These are phyloP conservation scores for Isabelozyma rhagii DNA, from an alignment of 805 yeast genomes.

Conservation along the genomic window DNA sequence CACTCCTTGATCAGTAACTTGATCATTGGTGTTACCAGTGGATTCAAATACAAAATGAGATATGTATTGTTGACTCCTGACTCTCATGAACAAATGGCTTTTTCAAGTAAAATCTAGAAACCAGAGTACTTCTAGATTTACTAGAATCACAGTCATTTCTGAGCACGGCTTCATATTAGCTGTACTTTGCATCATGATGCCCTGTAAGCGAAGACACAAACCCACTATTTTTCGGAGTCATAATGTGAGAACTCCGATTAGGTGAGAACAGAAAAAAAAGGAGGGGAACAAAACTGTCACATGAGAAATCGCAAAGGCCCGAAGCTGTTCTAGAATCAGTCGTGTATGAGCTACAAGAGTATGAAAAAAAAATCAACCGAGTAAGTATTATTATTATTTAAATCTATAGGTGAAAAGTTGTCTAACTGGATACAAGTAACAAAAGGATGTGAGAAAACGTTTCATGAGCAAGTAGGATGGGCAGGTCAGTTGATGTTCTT, in stretches of 20 bases:
- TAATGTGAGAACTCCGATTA: background rate
- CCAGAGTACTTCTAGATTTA: too few species aligned
- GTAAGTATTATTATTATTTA: background rate
- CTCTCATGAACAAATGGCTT: too few species aligned
- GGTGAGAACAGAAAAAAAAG: background rate
- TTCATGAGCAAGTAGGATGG: background rate
- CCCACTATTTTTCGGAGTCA: background rate
- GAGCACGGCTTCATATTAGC: too few species aligned
- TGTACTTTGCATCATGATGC: too few species aligned
- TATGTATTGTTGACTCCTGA: too few species aligned
- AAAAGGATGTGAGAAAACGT: too few species aligned
- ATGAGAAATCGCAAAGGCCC: background rate
- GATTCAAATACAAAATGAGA: too few species aligned
- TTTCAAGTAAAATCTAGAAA: too few species aligned
- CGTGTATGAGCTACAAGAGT: background rate
- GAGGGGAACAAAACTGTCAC: background rate
- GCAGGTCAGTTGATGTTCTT: slow-evolving; percentile 18
- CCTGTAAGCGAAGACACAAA: background rate
- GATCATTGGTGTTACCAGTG: too few species aligned
- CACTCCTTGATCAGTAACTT: too few species aligned
- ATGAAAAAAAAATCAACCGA: background rate
- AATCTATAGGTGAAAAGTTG: background rate
- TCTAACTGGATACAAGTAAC: too few species aligned
- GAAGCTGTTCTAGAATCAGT: background rate
- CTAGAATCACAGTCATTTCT: too few species aligned